Percentiles rank a stretch among this genome's conserved stretches.
Conservation (phyloP, 306 rosid species). For the Arachis stenosperma region DNA sequence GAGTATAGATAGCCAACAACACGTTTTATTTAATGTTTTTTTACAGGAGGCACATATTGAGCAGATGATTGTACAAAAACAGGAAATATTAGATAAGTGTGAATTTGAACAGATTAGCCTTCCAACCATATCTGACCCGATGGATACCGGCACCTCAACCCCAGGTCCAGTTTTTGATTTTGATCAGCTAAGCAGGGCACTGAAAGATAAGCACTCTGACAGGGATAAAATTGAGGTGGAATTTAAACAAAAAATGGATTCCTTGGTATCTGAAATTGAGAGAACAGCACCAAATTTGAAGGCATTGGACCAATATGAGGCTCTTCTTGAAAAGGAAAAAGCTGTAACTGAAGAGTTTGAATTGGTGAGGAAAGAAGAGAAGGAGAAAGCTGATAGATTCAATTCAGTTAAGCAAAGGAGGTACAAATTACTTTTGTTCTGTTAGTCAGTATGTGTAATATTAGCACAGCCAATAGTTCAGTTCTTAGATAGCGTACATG, state of each 20-base stretch:
- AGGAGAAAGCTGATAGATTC: slow-evolving; percentile 73
- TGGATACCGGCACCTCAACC: slow-evolving; percentile 73
- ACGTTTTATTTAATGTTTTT: slow-evolving; percentile 4
- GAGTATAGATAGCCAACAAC: slow-evolving; percentile 31
- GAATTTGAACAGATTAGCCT: slow-evolving; percentile 83
- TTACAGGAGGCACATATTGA: slow-evolving; percentile 83
- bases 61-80: slow-evolving; percentile 72
- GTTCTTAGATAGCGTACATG: slow-evolving; percentile 4
- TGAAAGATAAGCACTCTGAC: slow-evolving; percentile 70
- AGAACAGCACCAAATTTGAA: slow-evolving; percentile 98
- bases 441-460: slow-evolving; percentile 18
- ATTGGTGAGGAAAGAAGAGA: slow-evolving; percentile 86
- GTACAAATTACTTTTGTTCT: slow-evolving; percentile 45
- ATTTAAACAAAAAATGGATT: slow-evolving; percentile 77
- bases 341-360: slow-evolving; percentile 83
- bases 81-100: slow-evolving; percentile 88
- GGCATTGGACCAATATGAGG: slow-evolving; percentile 96
- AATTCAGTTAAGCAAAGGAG: slow-evolving; percentile 80
- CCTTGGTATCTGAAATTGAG: slow-evolving; percentile 79
- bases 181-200: slow-evolving; percentile 65
- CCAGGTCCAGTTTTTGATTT: slow-evolving; percentile 76
- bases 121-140: slow-evolving; percentile 75
- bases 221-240: slow-evolving; percentile 78
- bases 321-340: slow-evolving; percentile 86
- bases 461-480: slow-evolving; percentile 17